A percentile compares a stretch with the other conserved stretches of the same genome.
Conservation (phyloP, 371 early-diverging fungal species). For the Mortierella polycephala region DNA sequence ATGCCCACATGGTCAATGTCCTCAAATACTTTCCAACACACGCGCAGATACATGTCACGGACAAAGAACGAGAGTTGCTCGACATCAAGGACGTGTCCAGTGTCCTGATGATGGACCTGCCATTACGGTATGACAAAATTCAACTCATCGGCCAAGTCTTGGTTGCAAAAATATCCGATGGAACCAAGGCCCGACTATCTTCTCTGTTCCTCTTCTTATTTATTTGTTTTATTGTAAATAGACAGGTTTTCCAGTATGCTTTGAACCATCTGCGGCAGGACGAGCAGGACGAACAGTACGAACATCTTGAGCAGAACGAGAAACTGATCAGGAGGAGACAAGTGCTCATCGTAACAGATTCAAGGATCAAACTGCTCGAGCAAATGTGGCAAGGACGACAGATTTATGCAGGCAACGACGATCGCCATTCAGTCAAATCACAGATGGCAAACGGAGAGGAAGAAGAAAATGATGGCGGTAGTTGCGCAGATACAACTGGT, state of each 20-base stretch:
- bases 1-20: conserved; percentile 21
- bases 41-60: background rate
- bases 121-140: conserved; percentile 20
- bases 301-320: background rate
- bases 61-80: background rate
- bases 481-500: background rate
- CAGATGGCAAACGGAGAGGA: background rate
- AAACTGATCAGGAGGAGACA: background rate
- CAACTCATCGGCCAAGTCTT: background rate
- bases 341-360: conserved; percentile 27
- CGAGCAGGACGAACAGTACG: background rate
- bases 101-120: conserved; percentile 19
- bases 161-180: background rate
- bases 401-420: background rate
- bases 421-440: background rate
- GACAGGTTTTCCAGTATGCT: conserved; percentile 37
- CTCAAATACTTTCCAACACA: conserved; percentile 20
- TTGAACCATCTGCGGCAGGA: conserved; percentile 20
- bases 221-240: background rate
- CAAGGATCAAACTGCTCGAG: conserved; percentile 1
- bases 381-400: conserved; percentile 18
- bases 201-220: background rate
- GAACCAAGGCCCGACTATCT: background rate
- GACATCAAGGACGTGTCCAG: background rate
- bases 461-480: background rate